Conservation (phyloP, 116 monocot genomes). For the Trichopus zeylanicus region DNA sequence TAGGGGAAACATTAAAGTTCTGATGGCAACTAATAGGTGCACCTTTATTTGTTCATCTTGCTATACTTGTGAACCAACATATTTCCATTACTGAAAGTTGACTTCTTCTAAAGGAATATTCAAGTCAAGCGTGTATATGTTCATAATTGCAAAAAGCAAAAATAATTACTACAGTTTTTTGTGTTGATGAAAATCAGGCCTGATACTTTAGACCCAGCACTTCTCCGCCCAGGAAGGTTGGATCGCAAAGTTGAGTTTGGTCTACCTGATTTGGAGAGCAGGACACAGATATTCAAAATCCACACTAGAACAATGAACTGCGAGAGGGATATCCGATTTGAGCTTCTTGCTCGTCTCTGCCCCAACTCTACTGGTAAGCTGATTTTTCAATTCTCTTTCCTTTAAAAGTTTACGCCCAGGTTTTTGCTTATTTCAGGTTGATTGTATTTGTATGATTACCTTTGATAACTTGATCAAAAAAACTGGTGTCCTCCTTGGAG, state of each 20-base stretch:
- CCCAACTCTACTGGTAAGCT: slow-evolving; percentile 80
- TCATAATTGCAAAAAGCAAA: not conserved
- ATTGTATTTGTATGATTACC: too few species aligned
- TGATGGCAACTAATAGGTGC: slow-evolving; percentile 92
- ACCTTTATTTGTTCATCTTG: not conserved
- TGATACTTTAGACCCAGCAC: slow-evolving; percentile 87
- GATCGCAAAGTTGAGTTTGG: slow-evolving; percentile 95
- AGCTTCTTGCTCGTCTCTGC: slow-evolving; percentile 91
- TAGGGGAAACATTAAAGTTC: slow-evolving; percentile 80
- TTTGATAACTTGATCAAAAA: too few species aligned
- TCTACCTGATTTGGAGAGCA: slow-evolving; percentile 81
- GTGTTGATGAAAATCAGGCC: slow-evolving; percentile 30
- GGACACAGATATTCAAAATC: slow-evolving; percentile 95
- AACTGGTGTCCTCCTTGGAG: too few species aligned
- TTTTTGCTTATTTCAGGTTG: not conserved
- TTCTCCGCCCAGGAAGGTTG: slow-evolving; percentile 81
- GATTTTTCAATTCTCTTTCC: not conserved
- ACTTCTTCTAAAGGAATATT: too few species aligned
- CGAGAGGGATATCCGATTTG: slow-evolving; percentile 83
- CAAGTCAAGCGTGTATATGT: too few species aligned
- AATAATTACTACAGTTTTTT: not conserved
- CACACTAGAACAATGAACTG: slow-evolving; percentile 94
- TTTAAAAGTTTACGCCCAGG: not conserved
- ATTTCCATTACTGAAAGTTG: not conserved
- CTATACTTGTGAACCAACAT: not conserved